Conservation (phyloP, 1,284 basidiomycete genomes). For the Malassezia sp. region DNA sequence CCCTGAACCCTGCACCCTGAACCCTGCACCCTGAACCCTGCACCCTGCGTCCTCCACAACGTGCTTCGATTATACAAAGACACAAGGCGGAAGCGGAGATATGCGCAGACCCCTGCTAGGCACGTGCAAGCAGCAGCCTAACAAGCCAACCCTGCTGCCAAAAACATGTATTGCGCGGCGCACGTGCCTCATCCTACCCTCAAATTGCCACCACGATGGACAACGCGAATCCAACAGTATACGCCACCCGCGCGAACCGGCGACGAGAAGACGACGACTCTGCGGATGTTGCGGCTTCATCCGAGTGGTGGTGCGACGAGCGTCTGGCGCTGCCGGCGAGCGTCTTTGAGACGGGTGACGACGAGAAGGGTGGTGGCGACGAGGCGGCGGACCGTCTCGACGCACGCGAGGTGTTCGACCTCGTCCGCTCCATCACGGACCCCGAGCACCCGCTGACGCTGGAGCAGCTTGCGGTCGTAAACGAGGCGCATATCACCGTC, state of each 20-base stretch:
- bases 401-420: conserved; percentile 50
- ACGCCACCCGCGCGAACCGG: conserved; percentile 27
- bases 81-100: too few relatives aligned
- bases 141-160: too few relatives aligned
- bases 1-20: too few relatives aligned
- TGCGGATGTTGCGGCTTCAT: conserved; percentile 18
- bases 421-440: conserved; percentile 83
- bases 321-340: conserved; percentile 49
- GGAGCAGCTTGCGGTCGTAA: conserved; percentile 91
- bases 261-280: conserved; percentile 29
- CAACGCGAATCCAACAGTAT: conserved; percentile 48
- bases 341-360: conserved; percentile 50
- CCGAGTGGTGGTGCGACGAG: conserved; percentile 39
- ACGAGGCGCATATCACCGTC: conserved; percentile 71
- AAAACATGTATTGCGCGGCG: background rate
- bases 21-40: too few relatives aligned
- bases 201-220: conserved; percentile 26
- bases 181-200: background rate
- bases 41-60: too few relatives aligned
- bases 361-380: conserved; percentile 48
- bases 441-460: conserved; percentile 92
- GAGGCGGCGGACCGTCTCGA: conserved; percentile 23
- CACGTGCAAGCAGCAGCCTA: too few relatives aligned
- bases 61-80: too few relatives aligned
- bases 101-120: too few relatives aligned